Evolutionary conservation across 306 rosid genomes (phyloP).

Genomic region (Trifolium pratense): DNA sequence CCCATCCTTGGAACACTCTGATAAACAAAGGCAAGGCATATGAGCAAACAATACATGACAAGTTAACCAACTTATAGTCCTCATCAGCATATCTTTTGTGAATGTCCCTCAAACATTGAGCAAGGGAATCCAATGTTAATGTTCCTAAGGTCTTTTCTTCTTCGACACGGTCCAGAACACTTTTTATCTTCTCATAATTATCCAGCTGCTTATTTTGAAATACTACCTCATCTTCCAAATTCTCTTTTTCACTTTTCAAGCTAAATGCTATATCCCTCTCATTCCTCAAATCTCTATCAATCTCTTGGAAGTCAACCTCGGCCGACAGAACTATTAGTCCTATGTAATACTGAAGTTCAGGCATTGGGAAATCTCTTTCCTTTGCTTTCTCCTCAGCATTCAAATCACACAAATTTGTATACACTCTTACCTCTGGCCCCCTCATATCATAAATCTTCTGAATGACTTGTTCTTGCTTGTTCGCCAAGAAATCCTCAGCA

Average conservation of each 20-base stretch:
- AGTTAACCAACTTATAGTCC: conserved; percentile 76
- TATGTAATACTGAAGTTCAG: conserved; percentile 57
- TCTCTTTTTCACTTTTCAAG: conserved; percentile 78
- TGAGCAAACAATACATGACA: conserved; percentile 85
- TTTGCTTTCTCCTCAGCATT: conserved; percentile 61
- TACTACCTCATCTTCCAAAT: conserved; percentile 58
- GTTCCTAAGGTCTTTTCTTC: conserved; percentile 65
- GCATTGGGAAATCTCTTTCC: conserved; percentile 57
- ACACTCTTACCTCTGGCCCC: conserved; percentile 52
- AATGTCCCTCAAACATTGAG: conserved; percentile 61
- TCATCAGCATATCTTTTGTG: conserved; percentile 60
- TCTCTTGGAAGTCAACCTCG: conserved; percentile 55
- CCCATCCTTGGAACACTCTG: conserved; percentile 89
- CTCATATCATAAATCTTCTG: conserved; percentile 71
- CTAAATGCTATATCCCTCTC: conserved; percentile 74
- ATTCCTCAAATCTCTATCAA: conserved; percentile 56
- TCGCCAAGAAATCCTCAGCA: conserved; percentile 71
- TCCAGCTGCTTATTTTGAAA: conserved; percentile 73
- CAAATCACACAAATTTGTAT: conserved; percentile 56
- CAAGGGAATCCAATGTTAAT: conserved; percentile 76
- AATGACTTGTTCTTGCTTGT: conserved; percentile 73
- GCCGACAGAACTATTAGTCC: conserved; percentile 49
- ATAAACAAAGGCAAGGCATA: conserved; percentile 80
- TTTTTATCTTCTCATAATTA: conserved; percentile 59
- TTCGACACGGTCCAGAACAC: conserved; percentile 55